phyloP scores from a whole-genome alignment of 106 monocot species.

The Dioscorea dumetorum region DNA sequence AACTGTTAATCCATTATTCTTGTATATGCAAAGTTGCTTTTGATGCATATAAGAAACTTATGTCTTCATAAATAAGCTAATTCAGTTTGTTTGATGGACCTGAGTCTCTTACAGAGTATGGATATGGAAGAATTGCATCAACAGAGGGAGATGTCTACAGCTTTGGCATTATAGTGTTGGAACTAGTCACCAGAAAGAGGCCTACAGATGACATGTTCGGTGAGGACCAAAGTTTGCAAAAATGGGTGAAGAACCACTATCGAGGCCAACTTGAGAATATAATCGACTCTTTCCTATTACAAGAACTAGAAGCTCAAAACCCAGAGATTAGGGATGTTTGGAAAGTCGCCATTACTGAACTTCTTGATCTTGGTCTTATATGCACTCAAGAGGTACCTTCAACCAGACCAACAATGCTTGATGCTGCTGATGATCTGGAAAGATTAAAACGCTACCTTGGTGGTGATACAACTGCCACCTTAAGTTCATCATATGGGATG shows the following conservation, averaged over 20 bases:
- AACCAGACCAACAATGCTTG: conserved; percentile 37
- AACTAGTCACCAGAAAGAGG: conserved; percentile 22
- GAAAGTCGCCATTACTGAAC: conserved; percentile 29
- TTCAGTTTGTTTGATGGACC: no score
- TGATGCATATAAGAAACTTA: no score
- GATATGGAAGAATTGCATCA: conserved; percentile 22
- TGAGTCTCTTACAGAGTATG: conserved; percentile 16
- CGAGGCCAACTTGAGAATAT: conserved; percentile 13
- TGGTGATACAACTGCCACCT: conserved; percentile 30
- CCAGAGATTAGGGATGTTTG: conserved; percentile 19
- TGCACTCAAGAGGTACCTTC: conserved; percentile 36
- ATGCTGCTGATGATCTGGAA: conserved; percentile 43
- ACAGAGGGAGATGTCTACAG: conserved; percentile 27
- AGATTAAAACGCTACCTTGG: conserved; percentile 38
- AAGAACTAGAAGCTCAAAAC: conserved; percentile 8
- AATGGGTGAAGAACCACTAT: conserved; percentile 25
- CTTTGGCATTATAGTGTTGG: conserved; percentile 22
- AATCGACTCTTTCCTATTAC: conserved; percentile 14
- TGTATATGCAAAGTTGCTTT: no score
- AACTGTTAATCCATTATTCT: no score
- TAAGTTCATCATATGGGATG: conserved; percentile 22
- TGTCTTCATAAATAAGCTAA: no score
- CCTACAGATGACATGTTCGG: conserved; percentile 28
- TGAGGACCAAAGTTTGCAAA: conserved; percentile 15
- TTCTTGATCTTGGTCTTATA: conserved; percentile 38